Conservation (phyloP, 2,329 filamentous ascomycete genomes). For the Colletotrichum sp. region DNA sequence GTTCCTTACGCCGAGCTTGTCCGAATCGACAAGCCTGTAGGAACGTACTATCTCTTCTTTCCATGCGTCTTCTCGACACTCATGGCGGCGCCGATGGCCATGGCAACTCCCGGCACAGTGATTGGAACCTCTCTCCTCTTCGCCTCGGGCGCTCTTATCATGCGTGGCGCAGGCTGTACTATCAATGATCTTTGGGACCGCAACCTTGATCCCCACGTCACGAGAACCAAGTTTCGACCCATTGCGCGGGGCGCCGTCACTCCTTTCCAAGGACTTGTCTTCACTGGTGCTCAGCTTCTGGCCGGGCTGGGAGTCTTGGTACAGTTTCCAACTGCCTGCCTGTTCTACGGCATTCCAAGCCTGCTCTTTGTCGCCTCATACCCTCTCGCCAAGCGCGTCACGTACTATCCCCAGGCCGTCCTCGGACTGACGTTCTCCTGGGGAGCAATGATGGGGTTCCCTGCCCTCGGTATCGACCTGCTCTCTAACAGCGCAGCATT, state of each 20-base stretch:
- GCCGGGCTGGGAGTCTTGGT: conserved; percentile 76
- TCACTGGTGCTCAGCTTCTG: conserved; percentile 76
- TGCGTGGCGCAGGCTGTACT: conserved; percentile 87
- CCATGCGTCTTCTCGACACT: conserved; percentile 86
- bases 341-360: conserved; percentile 80
- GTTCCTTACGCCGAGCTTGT: conserved; percentile 84
- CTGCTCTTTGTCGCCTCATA: conserved; percentile 77
- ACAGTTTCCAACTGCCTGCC: conserved; percentile 75
- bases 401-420: conserved; percentile 85
- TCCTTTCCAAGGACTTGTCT: conserved; percentile 73
- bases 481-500: conserved; percentile 67
- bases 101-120: conserved; percentile 64
- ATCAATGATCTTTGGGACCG: conserved; percentile 94
- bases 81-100: conserved; percentile 74
- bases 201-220: conserved; percentile 82
- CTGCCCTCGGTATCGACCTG: conserved; percentile 80
- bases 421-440: conserved; percentile 87
- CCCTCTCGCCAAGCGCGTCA: conserved; percentile 84
- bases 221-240: conserved; percentile 77
- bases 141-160: conserved; percentile 77
- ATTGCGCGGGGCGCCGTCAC: conserved; percentile 81
- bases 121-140: conserved; percentile 73
- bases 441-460: conserved; percentile 89
- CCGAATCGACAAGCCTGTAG: conserved; percentile 80
- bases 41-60: conserved; percentile 85